Evolutionary conservation across 2,329 filamentous ascomycete species (phyloP).

Genomic region (Fonsecaea pedrosoi): DNA sequence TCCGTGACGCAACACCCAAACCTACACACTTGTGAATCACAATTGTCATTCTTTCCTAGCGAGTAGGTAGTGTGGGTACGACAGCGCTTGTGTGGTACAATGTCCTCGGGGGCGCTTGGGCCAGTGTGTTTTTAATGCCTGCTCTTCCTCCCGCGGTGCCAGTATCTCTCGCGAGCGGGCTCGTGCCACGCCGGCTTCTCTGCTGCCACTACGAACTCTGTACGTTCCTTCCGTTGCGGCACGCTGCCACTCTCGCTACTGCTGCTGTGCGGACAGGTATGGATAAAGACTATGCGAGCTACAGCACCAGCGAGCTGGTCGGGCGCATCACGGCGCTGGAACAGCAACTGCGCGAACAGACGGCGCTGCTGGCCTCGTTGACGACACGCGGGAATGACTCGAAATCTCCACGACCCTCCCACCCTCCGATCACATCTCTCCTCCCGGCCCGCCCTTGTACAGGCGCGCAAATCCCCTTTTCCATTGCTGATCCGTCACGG

Average conservation of each 20-base stretch:
- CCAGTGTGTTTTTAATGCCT: slow-evolving; percentile 24
- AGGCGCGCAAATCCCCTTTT: too few relatives aligned
- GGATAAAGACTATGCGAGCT: slow-evolving; percentile 64
- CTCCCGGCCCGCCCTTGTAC: background rate
- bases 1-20: background rate
- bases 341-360: slow-evolving; percentile 64
- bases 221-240: background rate
- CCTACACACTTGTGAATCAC: background rate
- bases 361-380: slow-evolving; percentile 43
- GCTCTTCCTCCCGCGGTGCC: background rate
- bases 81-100: background rate
- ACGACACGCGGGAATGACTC: slow-evolving; percentile 6
- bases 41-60: too few relatives aligned
- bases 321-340: slow-evolving; percentile 72
- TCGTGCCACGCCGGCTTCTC: slow-evolving; percentile 21
- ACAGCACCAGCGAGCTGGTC: slow-evolving; percentile 73
- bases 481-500: background rate
- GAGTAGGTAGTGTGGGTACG: background rate
- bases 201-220: background rate
- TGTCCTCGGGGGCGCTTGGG: background rate
- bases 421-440: background rate
- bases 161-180: slow-evolving; percentile 23
- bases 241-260: background rate
- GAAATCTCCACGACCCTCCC: too few relatives aligned
- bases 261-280: background rate